phyloP scores from a whole-genome alignment of 345 rosid genomes.

The Euphorbia tirucalli region DNA sequence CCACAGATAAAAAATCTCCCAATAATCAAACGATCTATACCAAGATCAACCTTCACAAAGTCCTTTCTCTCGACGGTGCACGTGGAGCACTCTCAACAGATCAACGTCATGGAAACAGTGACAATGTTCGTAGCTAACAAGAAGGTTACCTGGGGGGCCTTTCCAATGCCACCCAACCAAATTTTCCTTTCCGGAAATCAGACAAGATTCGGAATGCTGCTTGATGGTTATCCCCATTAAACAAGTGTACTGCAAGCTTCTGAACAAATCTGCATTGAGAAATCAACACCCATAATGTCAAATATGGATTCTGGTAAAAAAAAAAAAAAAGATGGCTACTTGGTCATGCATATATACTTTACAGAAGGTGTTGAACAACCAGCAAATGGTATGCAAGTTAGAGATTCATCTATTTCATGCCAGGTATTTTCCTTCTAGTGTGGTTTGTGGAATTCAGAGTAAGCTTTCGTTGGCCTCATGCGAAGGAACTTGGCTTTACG shows the following conservation, averaged over 20 bases:
- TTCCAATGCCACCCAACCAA: conserved; percentile 74
- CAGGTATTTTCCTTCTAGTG: too few species aligned
- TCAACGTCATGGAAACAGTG: neutral
- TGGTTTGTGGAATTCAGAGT: neutral
- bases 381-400: neutral
- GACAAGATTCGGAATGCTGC: conserved; percentile 77
- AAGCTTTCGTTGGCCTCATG: neutral
- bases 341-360: neutral
- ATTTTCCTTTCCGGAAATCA: conserved; percentile 88
- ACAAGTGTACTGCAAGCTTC: conserved; percentile 67
- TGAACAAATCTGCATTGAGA: conserved; percentile 60
- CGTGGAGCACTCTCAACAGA: neutral
- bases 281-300: conserved; percentile 16
- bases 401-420: too few species aligned
- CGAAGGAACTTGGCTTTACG: neutral
- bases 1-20: neutral
- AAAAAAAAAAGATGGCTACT: neutral
- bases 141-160: conserved; percentile 58
- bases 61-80: conserved; percentile 3
- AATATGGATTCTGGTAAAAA: neutral
- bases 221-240: conserved; percentile 79
- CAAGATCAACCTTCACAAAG: neutral
- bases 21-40: too few species aligned
- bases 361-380: neutral
- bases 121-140: conserved; percentile 5